Conservation (phyloP, 768 basidiomycete genomes). For the Suillus brevipes region DNA sequence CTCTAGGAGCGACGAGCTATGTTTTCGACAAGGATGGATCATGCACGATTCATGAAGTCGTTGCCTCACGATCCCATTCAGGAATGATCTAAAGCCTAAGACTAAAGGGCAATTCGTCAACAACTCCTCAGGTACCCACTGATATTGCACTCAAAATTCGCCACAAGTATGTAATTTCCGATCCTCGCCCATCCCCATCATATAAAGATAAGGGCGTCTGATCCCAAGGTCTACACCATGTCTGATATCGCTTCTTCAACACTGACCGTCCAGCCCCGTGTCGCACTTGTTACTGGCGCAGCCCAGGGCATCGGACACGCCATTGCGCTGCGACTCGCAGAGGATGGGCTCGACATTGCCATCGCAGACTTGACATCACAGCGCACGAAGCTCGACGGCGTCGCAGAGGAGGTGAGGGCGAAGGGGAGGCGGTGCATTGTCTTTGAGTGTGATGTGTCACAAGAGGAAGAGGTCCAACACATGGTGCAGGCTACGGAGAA, state of each 20-base stretch:
- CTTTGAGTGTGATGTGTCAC: slow-evolving; percentile 30
- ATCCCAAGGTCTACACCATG: background rate
- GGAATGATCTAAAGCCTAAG: background rate
- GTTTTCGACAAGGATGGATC: background rate
- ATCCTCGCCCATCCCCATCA: background rate
- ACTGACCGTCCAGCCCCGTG: background rate
- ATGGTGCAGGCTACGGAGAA: slow-evolving; percentile 29
- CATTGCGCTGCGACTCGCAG: slow-evolving; percentile 32
- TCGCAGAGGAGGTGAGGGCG: slow-evolving; percentile 26
- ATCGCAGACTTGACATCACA: slow-evolving; percentile 29
- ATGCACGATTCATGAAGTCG: background rate
- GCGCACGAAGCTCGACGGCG: slow-evolving; percentile 17
- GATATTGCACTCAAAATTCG: background rate
- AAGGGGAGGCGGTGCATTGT: slow-evolving; percentile 21
- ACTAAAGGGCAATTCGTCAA: background rate
- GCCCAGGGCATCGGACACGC: slow-evolving; percentile 37
- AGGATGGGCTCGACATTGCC: slow-evolving; percentile 35
- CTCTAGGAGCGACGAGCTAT: background rate
- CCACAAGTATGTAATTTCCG: background rate
- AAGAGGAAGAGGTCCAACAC: slow-evolving; percentile 28
- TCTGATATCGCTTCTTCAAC: background rate
- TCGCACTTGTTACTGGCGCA: slow-evolving; percentile 33
- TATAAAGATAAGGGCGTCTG: background rate
- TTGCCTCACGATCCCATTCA: background rate
- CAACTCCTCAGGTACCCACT: background rate